These are phyloP conservation scores for Climacium dendroides DNA, from an alignment of 225 moss, liverwort and hornwort species.

Conservation along the genomic window DNA sequence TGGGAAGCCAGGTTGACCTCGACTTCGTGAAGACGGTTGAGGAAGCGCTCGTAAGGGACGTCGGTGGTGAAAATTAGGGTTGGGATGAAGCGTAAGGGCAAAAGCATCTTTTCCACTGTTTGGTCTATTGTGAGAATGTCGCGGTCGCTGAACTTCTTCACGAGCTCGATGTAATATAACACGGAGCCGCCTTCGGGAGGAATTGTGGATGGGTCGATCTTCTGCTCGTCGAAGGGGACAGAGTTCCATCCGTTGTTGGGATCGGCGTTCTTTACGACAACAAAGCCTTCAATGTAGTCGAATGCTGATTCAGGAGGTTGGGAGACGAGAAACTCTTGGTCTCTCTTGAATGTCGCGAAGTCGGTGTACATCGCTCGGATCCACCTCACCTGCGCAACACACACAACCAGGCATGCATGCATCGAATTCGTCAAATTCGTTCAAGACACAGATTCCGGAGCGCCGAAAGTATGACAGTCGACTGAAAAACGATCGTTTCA, in stretches of 20 bases:
- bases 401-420: not conserved
- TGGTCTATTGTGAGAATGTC: not conserved
- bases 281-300: slow-evolving; percentile 88
- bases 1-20: slow-evolving; percentile 33
- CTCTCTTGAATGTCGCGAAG: slow-evolving; percentile 49
- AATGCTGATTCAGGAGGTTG: slow-evolving; percentile 19
- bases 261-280: slow-evolving; percentile 51
- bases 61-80: slow-evolving; percentile 40
- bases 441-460: not conserved
- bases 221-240: slow-evolving; percentile 40
- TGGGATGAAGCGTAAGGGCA: slow-evolving; percentile 33
- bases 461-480: not conserved
- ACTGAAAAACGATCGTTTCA: not conserved
- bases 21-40: slow-evolving; percentile 46
- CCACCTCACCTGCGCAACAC: slow-evolving; percentile 58
- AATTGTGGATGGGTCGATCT: slow-evolving; percentile 35
- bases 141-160: slow-evolving; percentile 10
- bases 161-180: slow-evolving; percentile 70
- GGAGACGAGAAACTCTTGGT: slow-evolving; percentile 60
- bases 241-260: slow-evolving; percentile 62
- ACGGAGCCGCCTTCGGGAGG: slow-evolving; percentile 37
- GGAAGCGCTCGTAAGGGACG: slow-evolving; percentile 40
- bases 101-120: slow-evolving; percentile 8
- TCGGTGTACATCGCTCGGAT: slow-evolving; percentile 75
- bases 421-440: not conserved